Evolutionary conservation across 441 rosid genomes (phyloP).

Genomic region (Bruguiera hainesii): DNA sequence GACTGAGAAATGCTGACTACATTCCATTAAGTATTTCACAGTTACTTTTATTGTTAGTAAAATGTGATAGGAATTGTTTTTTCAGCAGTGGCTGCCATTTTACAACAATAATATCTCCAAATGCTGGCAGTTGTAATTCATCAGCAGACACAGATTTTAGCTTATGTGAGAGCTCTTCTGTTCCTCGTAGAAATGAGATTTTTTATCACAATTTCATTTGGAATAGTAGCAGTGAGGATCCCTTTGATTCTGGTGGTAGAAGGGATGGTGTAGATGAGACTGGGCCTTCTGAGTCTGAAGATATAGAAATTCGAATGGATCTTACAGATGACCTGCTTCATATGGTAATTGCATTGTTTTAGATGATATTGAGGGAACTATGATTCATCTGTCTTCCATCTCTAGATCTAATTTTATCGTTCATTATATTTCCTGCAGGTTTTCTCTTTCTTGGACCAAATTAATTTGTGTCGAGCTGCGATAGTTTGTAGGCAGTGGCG

Average conservation of each 20-base stretch:
- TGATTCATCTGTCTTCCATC: neutral
- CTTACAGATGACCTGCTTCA: conserved; percentile 92
- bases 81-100: conserved; percentile 39
- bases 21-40: neutral
- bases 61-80: conserved; percentile 17
- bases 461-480: conserved; percentile 79
- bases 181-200: conserved; percentile 37
- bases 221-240: conserved; percentile 44
- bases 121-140: conserved; percentile 41
- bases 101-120: conserved; percentile 30
- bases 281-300: conserved; percentile 47
- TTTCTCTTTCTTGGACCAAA: conserved; percentile 80
- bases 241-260: conserved; percentile 32
- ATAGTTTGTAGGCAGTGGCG: conserved; percentile 98
- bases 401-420: conserved; percentile 7
- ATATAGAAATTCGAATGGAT: conserved; percentile 76
- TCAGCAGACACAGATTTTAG: conserved; percentile 33
- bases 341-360: conserved; percentile 46
- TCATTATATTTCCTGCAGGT: conserved; percentile 42
- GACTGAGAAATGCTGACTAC: neutral
- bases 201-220: conserved; percentile 60
- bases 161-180: conserved; percentile 30
- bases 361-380: neutral
- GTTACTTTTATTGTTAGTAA: neutral
- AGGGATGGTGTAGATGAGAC: conserved; percentile 49